Percentiles rank a stretch among this genome's conserved stretches.
phyloP scores from a whole-genome alignment of 2,329 filamentous ascomycete species.

The Aureobasidium sp. region DNA sequence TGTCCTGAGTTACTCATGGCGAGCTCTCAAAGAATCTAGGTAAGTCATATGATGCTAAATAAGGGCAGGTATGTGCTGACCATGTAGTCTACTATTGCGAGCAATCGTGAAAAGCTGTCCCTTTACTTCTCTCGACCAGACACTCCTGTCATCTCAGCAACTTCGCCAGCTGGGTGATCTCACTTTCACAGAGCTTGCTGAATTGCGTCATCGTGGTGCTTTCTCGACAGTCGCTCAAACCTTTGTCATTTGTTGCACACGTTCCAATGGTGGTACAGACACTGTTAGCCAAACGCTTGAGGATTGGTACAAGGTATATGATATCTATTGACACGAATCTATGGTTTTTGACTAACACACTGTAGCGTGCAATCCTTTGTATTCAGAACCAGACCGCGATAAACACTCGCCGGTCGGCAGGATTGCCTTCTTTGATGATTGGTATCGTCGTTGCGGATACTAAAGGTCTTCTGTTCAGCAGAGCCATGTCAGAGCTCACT shows the following conservation, averaged over 20 bases:
- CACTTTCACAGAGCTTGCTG: constrained; percentile 73
- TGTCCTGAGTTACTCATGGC: constrained; percentile 87
- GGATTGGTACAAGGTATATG: constrained; percentile 55
- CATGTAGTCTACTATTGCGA: constrained; percentile 58
- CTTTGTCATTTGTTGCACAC: constrained; percentile 71
- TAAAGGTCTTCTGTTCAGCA: constrained; percentile 47
- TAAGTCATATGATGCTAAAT: constrained; percentile 25
- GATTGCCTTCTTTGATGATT: constrained; percentile 77
- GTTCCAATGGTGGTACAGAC: constrained; percentile 23
- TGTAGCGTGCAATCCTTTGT: constrained; percentile 54
- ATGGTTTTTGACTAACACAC: background rate
- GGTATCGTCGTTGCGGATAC: constrained; percentile 64
- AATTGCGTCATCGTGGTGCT: constrained; percentile 79
- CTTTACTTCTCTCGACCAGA: constrained; percentile 17
- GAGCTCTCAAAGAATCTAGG: constrained; percentile 91
- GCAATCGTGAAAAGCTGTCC: constrained; percentile 25
- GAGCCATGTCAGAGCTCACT: constrained; percentile 55
- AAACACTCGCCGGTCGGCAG: constrained; percentile 78
- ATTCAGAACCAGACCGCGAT: constrained; percentile 71
- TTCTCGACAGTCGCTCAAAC: constrained; percentile 89
- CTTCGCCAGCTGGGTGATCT: constrained; percentile 62
- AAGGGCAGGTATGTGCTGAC: constrained; percentile 16
- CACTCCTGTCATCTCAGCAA: constrained; percentile 29
- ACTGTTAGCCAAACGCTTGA: constrained; percentile 30
- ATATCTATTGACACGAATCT: background rate